Evolutionary conservation across 306 rosid species (phyloP), one percentile per base, ranked within the genome.

Genomic region (Acacia confusa): DNA sequence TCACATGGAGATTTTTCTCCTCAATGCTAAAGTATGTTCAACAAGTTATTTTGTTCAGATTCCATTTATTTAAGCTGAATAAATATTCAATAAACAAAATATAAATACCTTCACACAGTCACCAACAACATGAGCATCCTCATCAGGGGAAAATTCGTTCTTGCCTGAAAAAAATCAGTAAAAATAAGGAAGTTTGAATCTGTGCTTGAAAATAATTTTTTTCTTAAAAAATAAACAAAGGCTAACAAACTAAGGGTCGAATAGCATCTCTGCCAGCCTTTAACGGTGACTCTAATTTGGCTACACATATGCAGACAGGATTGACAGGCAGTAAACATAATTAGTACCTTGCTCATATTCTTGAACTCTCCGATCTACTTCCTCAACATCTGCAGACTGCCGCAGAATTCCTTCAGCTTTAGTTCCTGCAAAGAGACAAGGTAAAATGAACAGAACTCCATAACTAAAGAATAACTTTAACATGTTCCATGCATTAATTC

Each of bases 351-450:
- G 97, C 81, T 94, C 99, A 61, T 94, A 96, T 81, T 91, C 97
- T 86, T 94, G 99, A 77, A 96, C 98, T 83, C 99, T 86, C n/a
- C 85, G 89, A 24, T 96, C 98, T 77, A 96, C 99, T 84, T 96
- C 99, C 91, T 96, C 99, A 55, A 96, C 99, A 79, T 96, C 99
- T 17, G 99, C 99, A 80, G 98, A 92, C 70, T 96, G 99, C 84
- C 99, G 84, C 74, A 96, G 89, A 80, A 96, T 96, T 70, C 99
- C 99, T 87, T 96, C 99, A 83, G 91, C 85, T 77, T 91, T 90
- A 55, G 90, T 86, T 75, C 98, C 99, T 96, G 78, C 50, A 65
- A 55, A 9, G 82, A 50, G 64, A 66, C 79, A 61, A 34, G 73
- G 36, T 53, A 45, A 64, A 81, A 72, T 76, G 43, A 80, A 60